A percentile compares a stretch with the other conserved stretches of the same genome.
Conservation (phyloP, 169 alveolate genomes). For the Plasmodium falciparum region DNA sequence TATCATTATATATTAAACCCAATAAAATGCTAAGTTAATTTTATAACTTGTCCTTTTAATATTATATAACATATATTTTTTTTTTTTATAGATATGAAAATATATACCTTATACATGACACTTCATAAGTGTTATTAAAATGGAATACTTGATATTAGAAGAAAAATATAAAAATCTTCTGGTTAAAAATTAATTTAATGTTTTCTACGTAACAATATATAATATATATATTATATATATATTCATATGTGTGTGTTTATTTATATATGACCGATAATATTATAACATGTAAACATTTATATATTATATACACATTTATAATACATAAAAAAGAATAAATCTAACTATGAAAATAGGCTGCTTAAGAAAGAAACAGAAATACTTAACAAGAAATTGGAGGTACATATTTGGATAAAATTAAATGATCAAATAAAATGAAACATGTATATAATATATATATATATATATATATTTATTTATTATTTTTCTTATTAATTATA, state of each 20-base stretch:
- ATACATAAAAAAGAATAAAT: conserved; percentile 50
- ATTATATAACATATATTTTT: background rate
- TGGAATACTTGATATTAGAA: conserved; percentile 68
- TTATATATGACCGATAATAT: no score
- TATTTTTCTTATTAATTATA: conserved; percentile 4
- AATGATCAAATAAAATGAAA: background rate
- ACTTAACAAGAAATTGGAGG: conserved; percentile 63
- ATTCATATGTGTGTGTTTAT: background rate
- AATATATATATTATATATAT: background rate
- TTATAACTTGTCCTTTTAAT: no score
- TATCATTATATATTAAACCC: no score
- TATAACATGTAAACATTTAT: background rate
- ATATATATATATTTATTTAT: background rate
- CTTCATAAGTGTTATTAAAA: background rate
- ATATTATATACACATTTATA: background rate
- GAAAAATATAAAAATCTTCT: conserved; percentile 71
- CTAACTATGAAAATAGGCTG: conserved; percentile 44
- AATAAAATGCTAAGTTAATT: no score
- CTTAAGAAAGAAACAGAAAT: conserved; percentile 66
- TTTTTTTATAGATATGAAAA: background rate
- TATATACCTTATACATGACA: background rate
- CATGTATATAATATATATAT: background rate
- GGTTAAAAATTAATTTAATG: conserved; percentile 31
- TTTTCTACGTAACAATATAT: conserved; percentile 3
- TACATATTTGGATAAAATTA: background rate